Evolutionary conservation across 225 moss, liverwort and hornwort genomes (phyloP), one percentile per base, ranked within the genome.

Genomic region (Marchantia paleacea): DNA sequence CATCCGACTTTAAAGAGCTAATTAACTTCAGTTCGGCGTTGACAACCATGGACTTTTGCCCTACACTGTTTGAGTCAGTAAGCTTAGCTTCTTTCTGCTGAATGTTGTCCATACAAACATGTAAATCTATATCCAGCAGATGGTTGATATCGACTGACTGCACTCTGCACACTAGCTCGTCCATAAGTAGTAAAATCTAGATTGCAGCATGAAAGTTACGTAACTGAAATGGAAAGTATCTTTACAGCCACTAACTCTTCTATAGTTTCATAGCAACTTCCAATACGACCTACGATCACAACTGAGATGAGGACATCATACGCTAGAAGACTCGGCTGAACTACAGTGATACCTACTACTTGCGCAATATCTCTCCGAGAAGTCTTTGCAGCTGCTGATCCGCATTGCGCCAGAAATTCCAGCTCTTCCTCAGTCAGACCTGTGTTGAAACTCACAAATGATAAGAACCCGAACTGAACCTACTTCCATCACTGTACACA

Each of bases 341-440:
- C 39, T 39, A 39, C 39, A 19, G 62, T 78, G 52, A 78, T 51
- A 83, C 92, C 86, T 75, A 99, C 97, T 78, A 95, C 95, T 82
- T 89, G 86, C 13, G 97, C 91, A 83, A 99, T 95, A 81, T 99
- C 93, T 88, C 93, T 89, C 73, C 93, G 91, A 75, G 95, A 85
- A 29, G 95, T 99, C 82, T 99, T 99, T 52, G 82, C 53, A 26
- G 91, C 92, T 58, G 80, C 81, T 58, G 78, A 70, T 80, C 93
- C 95, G 73, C 91, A 91, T 82, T 81, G 88, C 8, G 95, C 91
- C 73, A 99, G 87, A 57, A 85, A 82, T 81, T 92, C 89, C 84
- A 99, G 79, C 81, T 95, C 95, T 74, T 29, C 75, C 62, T 91
- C 93, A 63, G 80, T 92, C 48, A 99, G 78, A 72, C 97, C 96